Conservation (phyloP, 1,284 basidiomycete genomes). For the Testicularia cyperi region DNA sequence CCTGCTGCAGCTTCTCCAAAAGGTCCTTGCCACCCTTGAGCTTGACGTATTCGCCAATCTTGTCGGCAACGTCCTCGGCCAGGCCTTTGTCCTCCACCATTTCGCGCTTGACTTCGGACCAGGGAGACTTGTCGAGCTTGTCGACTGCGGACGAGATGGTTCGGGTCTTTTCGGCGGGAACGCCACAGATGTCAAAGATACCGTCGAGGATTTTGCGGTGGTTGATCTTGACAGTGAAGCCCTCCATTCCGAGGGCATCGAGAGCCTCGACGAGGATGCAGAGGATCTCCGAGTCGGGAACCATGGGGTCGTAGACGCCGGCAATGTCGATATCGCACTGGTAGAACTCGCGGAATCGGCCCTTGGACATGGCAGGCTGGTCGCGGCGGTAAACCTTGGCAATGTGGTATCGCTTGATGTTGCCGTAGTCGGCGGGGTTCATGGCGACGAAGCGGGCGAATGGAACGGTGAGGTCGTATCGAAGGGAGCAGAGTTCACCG, state of each 20-base stretch:
- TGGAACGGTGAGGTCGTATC: conserved; percentile 94
- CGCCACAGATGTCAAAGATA: conserved; percentile 94
- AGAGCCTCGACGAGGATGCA: conserved; percentile 80
- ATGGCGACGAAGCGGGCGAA: conserved; percentile 94
- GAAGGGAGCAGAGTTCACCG: conserved; percentile 90
- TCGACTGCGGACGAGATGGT: conserved; percentile 96
- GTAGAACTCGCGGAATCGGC: conserved; percentile 96
- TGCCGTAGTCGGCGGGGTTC: conserved; percentile 73
- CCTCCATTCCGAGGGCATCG: conserved; percentile 75
- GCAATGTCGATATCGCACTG: conserved; percentile 98
- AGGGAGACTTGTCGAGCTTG: conserved; percentile 92
- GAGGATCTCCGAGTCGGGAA: conserved; percentile 91
- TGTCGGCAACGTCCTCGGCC: conserved; percentile 79
- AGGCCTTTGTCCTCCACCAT: conserved; percentile 96
- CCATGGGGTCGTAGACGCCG: conserved; percentile 86
- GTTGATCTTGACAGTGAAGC: conserved; percentile 90
- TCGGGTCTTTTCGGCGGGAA: conserved; percentile 85
- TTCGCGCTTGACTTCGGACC: conserved; percentile 89
- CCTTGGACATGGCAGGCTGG: conserved; percentile 96
- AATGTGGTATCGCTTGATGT: conserved; percentile 89
- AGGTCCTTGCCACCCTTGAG: conserved; percentile 77
- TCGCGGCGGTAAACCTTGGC: conserved; percentile 97
- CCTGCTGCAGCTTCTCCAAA: conserved; percentile 72
- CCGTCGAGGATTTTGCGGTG: conserved; percentile 97
- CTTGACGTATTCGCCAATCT: conserved; percentile 94